Evolutionary conservation across 768 basidiomycete species (phyloP).

Genomic region (Podaxis carcinomalis): DNA sequence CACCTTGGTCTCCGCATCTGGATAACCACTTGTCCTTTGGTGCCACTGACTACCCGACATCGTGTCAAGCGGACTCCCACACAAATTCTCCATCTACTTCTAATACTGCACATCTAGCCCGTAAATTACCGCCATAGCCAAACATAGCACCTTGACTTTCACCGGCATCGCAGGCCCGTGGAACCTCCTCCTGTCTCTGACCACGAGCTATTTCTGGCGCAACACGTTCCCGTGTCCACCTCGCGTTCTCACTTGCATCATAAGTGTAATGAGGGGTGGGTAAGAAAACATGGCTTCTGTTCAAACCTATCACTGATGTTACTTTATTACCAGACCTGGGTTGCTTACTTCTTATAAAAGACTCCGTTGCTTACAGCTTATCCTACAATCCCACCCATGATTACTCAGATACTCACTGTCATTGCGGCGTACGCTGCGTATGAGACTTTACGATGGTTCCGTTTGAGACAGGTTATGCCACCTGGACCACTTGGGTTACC

Average conservation of each 20-base stretch:
- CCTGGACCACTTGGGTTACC: conserved; percentile 43
- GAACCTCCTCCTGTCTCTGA: neutral
- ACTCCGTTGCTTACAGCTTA: neutral
- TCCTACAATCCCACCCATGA: neutral
- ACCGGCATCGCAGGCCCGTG: neutral
- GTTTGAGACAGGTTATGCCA: conserved; percentile 33
- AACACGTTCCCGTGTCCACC: neutral
- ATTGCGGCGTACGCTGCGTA: conserved; percentile 18
- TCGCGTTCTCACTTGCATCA: neutral
- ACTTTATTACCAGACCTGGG: neutral
- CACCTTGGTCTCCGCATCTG: neutral
- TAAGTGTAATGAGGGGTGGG: neutral
- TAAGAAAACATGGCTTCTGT: neutral
- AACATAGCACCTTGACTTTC: neutral
- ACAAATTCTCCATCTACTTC: neutral
- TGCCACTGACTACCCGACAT: neutral
- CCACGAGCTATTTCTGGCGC: neutral
- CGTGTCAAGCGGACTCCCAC: neutral
- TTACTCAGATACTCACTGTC: neutral
- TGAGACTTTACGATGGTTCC: conserved; percentile 24
- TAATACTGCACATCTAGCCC: too few relatives aligned
- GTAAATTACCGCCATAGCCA: neutral
- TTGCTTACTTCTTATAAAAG: neutral
- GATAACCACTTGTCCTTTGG: neutral
- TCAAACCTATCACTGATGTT: neutral